These are phyloP conservation scores for Suillus placidus DNA, from an alignment of 768 basidiomycete species.

Conservation along the genomic window DNA sequence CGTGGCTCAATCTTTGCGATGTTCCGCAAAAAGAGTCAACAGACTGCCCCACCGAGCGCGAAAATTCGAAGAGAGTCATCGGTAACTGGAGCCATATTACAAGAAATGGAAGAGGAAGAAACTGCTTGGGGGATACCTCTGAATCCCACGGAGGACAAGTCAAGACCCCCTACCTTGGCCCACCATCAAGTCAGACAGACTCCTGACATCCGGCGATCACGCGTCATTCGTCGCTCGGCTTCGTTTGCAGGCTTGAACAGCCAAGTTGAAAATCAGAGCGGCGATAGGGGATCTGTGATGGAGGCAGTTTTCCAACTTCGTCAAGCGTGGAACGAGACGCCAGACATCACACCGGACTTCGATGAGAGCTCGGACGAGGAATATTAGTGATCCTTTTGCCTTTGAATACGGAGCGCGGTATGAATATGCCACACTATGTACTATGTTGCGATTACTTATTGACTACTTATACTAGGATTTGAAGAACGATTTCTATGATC, in stretches of 20 bases:
- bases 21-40: background rate
- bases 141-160: background rate
- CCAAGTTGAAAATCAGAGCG: background rate
- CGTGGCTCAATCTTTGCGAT: conserved; percentile 13
- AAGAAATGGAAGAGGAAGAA: background rate
- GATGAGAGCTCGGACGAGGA: conserved; percentile 2
- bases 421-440: background rate
- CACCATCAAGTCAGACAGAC: background rate
- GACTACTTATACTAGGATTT: background rate
- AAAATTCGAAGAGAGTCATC: background rate
- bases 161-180: background rate
- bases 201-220: background rate
- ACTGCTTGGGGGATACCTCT: background rate
- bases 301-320: conserved; percentile 12
- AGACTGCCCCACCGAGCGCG: background rate
- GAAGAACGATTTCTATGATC: background rate
- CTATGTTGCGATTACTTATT: background rate
- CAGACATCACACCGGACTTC: background rate
- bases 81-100: background rate
- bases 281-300: conserved; percentile 13
- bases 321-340: background rate
- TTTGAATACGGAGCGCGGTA: background rate
- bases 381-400: background rate
- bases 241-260: conserved; percentile 25
- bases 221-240: conserved; percentile 28